A percentile compares a stretch with the other conserved stretches of the same genome.
Conservation (phyloP, 192 early-diverging fungal species). For the Coemansia sp. region DNA sequence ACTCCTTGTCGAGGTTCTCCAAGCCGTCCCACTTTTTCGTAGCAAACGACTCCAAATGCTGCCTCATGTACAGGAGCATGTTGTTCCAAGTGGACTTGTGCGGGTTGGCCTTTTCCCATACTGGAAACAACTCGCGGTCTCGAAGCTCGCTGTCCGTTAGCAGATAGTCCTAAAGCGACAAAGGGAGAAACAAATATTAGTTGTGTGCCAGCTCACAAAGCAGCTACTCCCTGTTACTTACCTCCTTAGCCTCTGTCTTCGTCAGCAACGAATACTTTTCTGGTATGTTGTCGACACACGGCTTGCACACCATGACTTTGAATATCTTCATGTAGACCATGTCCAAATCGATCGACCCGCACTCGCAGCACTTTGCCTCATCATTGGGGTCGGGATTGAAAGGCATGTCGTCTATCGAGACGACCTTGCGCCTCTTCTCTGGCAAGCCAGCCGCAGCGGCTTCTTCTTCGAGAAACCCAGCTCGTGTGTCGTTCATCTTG, state of each 20-base stretch:
- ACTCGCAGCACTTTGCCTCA: slow-evolving; percentile 74
- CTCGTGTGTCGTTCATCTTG: slow-evolving; percentile 80
- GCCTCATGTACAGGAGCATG: slow-evolving; percentile 90
- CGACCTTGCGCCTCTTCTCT: slow-evolving; percentile 20
- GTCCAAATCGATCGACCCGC: slow-evolving; percentile 82
- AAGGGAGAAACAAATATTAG: background rate
- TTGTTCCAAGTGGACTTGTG: slow-evolving; percentile 94
- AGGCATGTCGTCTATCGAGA: slow-evolving; percentile 13
- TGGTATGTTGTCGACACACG: slow-evolving; percentile 68
- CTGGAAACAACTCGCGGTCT: slow-evolving; percentile 71
- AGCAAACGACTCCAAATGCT: slow-evolving; percentile 89
- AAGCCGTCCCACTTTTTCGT: slow-evolving; percentile 88
- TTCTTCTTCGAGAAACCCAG: slow-evolving; percentile 79
- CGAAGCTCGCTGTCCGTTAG: slow-evolving; percentile 93
- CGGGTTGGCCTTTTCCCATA: slow-evolving; percentile 89
- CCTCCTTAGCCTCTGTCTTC: slow-evolving; percentile 90
- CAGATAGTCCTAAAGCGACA: slow-evolving; percentile 71
- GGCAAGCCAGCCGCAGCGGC: slow-evolving; percentile 21
- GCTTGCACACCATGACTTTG: slow-evolving; percentile 67
- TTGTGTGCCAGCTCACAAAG: background rate
- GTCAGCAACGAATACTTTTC: slow-evolving; percentile 94
- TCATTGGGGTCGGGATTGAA: slow-evolving; percentile 44
- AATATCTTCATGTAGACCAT: slow-evolving; percentile 69
- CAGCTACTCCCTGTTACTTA: slow-evolving; percentile 11
- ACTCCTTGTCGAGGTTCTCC: slow-evolving; percentile 85